Conservation (phyloP, 176 grass and related monocot species). For the Oryza officinalis region DNA sequence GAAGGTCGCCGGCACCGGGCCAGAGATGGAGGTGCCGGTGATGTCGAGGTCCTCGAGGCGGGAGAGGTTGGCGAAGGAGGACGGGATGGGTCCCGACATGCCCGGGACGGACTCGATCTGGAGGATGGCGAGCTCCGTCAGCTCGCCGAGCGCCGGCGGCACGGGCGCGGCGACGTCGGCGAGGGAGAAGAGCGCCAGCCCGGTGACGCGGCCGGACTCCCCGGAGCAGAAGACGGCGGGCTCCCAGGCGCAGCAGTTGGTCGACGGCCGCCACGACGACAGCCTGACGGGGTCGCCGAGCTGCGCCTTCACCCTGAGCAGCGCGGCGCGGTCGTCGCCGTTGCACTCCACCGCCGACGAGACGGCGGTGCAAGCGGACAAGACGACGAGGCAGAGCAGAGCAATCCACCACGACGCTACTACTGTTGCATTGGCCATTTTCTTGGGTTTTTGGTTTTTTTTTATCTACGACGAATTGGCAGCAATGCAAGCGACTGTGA, state of each 20-base stretch:
- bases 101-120: slow-evolving; percentile 47
- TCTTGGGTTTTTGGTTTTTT: neutral
- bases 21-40: slow-evolving; percentile 70
- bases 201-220: slow-evolving; percentile 36
- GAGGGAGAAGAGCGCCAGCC: slow-evolving; percentile 42
- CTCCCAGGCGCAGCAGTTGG: slow-evolving; percentile 68
- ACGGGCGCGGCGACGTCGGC: slow-evolving; percentile 31
- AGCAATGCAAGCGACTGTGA: neutral
- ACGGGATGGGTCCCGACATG: slow-evolving; percentile 58
- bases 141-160: slow-evolving; percentile 57
- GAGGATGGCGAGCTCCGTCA: slow-evolving; percentile 56
- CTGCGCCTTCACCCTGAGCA: slow-evolving; percentile 56
- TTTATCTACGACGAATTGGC: neutral
- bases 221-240: slow-evolving; percentile 36
- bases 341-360: slow-evolving; percentile 39
- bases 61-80: slow-evolving; percentile 58
- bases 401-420: neutral
- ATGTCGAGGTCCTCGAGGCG: slow-evolving; percentile 55
- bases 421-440: neutral
- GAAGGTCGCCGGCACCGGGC: slow-evolving; percentile 42
- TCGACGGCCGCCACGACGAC: slow-evolving; percentile 48
- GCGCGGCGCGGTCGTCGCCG: slow-evolving; percentile 43
- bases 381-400: slow-evolving; percentile 19
- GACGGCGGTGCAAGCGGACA: neutral
- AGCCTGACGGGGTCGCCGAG: slow-evolving; percentile 63